A percentile compares a stretch with the other conserved stretches of the same genome.
These are phyloP conservation scores for Asterochloris sp. DNA, from an alignment of 139 green algal genomes.

Conservation along the genomic window DNA sequence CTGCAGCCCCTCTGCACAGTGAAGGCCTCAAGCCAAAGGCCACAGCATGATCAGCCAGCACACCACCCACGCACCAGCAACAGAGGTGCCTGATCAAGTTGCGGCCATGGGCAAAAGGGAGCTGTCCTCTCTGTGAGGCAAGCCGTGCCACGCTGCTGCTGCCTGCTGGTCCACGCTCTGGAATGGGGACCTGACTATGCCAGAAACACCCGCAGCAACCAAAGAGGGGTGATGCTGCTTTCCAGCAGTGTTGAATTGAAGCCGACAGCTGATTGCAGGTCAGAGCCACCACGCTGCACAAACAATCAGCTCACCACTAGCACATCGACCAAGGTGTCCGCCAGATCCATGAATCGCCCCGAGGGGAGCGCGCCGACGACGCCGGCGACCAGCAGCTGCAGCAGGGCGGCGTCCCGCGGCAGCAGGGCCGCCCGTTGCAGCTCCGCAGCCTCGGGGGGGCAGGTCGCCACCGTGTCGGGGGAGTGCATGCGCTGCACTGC, in stretches of 20 bases:
- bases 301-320: slow-evolving; percentile 28
- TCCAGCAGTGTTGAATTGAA: background rate
- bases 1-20: no score
- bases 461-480: slow-evolving; percentile 23
- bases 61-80: no score
- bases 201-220: background rate
- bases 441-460: slow-evolving; percentile 9
- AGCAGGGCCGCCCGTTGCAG: slow-evolving; percentile 32
- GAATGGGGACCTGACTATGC: background rate
- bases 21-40: no score
- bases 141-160: no score
- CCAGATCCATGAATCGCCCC: slow-evolving; percentile 40
- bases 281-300: background rate
- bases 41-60: no score
- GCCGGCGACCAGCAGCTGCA: slow-evolving; percentile 53
- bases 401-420: slow-evolving; percentile 28
- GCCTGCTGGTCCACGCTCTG: background rate
- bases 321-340: slow-evolving; percentile 46
- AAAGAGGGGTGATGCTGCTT: background rate
- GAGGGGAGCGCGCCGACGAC: slow-evolving; percentile 45
- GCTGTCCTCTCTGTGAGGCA: no score
- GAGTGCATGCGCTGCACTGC: slow-evolving; percentile 59
- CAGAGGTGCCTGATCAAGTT: no score
- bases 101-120: no score
- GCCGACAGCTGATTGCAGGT: no score